A percentile compares a stretch with the other conserved stretches of the same genome.
These are phyloP conservation scores for Neurospora sp. DNA, from an alignment of 495 filamentous ascomycete genomes.

Conservation along the genomic window DNA sequence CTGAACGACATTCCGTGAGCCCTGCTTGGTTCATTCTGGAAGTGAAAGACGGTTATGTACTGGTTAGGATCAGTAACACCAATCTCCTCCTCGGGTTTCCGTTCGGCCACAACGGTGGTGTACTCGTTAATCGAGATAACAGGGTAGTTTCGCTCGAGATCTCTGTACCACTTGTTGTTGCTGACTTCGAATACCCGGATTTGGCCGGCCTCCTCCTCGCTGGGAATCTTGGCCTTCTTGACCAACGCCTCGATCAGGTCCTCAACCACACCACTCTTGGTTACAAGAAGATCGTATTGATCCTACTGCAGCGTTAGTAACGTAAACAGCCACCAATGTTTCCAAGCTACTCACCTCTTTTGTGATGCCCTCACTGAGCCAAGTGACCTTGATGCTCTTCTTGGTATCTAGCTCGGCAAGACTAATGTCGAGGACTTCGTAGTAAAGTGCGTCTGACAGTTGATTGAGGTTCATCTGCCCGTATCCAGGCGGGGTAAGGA, in stretches of 20 bases:
- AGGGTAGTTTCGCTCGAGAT: slow-evolving; percentile 50
- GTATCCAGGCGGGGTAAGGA: slow-evolving; percentile 54
- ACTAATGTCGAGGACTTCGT: slow-evolving; percentile 88
- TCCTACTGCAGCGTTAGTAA: slow-evolving; percentile 44
- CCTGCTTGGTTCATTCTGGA: slow-evolving; percentile 74
- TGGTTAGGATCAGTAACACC: slow-evolving; percentile 45
- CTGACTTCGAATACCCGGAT: slow-evolving; percentile 73
- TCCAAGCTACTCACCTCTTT: slow-evolving; percentile 76
- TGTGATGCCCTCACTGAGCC: slow-evolving; percentile 78
- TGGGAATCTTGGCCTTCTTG: slow-evolving; percentile 68
- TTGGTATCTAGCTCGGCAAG: slow-evolving; percentile 87
- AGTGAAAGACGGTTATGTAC: slow-evolving; percentile 76
- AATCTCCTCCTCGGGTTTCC: slow-evolving; percentile 68
- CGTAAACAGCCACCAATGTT: slow-evolving; percentile 56
- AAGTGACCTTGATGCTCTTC: slow-evolving; percentile 69
- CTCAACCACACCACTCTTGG: slow-evolving; percentile 65
- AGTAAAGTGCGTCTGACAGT: slow-evolving; percentile 68
- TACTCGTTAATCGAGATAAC: slow-evolving; percentile 79
- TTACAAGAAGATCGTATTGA: slow-evolving; percentile 66
- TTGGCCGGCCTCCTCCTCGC: slow-evolving; percentile 52
- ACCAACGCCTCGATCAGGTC: slow-evolving; percentile 66
- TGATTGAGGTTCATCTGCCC: slow-evolving; percentile 50
- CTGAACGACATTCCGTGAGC: slow-evolving; percentile 75
- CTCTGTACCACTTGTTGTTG: slow-evolving; percentile 67
- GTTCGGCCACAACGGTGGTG: slow-evolving; percentile 67